Base-by-base conservation (phyloP, 2,329 filamentous ascomycete species). In the Botrytis pseudocinerea region DNA sequence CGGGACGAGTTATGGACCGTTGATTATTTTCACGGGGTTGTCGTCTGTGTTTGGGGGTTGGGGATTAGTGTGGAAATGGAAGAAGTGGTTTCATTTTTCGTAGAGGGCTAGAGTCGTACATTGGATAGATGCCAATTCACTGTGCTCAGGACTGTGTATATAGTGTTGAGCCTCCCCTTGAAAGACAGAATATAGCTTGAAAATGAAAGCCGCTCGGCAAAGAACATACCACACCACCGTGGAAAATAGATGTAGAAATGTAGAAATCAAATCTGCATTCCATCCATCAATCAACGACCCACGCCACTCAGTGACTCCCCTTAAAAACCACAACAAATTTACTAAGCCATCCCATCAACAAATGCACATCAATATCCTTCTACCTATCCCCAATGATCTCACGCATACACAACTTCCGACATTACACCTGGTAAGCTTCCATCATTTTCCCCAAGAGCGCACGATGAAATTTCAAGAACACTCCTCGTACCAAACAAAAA, bases 241-340 rank as follows among this genome's bases (percentile, higher is more conserved):
- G 3, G n/a, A n/a, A 28, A 28, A 54, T n/a, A n/a, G 25, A 54
- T n/a, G 16, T n/a, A 16, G 25, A 54, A 8, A 54, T 4, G 12
- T 10, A 54, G 7, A 54, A 16, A 54, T 28, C 12, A 54, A 16
- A 28, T 54, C n/a, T 28, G 25, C 6, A 54, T 54, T 28, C 14
- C 25, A 54, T 28, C n/a, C 14, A 44, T 44, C 12, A 42, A 44
- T 44, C 42, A 46, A 46, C 20, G 18, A 46, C 8, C 18, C 44
- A 46, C 20, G 38, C 18, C 8, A 28, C 38, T 9, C 7, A 38
- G 38, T 38, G 38, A 57, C n/a, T 18, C n/a, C 28, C 51, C n/a
- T 0, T 6, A 28, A 4, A 8, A 57, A 57, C 0, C 12, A 57
- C 6, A 18, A 8, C 3, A 7, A 7, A 28, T 3, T 32, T 9